phyloP scores from a whole-genome alignment of 1,139 yeast species.

The Geotrichum klebahnii region DNA sequence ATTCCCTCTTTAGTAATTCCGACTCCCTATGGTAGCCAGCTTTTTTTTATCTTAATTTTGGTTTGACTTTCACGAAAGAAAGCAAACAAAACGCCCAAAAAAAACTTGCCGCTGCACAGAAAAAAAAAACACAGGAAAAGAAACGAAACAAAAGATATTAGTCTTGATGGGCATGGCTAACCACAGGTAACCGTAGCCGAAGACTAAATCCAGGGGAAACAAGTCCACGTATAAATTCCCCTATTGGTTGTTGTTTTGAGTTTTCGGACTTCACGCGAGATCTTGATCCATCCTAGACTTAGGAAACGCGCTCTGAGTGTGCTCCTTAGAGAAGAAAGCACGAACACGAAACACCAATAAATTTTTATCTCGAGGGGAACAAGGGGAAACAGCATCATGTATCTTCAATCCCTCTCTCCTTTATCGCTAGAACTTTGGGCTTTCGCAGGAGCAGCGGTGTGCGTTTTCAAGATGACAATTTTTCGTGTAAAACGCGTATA shows the following conservation, averaged over 20 bases:
- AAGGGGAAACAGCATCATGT: not conserved
- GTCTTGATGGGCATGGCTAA: not conserved
- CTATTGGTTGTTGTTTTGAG: slow-evolving; percentile 9
- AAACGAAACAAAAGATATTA: not conserved
- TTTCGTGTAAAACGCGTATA: no score
- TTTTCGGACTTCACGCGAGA: not conserved
- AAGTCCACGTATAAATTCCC: not conserved
- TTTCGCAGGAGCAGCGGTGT: slow-evolving; percentile 9
- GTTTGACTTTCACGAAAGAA: not conserved
- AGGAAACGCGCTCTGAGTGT: not conserved
- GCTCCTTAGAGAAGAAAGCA: slow-evolving; percentile 3
- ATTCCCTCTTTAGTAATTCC: slow-evolving; percentile 8
- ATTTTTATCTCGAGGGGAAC: not conserved
- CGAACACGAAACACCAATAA: not conserved
- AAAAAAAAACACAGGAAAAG: slow-evolving; percentile 1
- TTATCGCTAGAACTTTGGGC: not conserved
- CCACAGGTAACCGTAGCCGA: slow-evolving; percentile 4
- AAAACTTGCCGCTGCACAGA: slow-evolving; percentile 12
- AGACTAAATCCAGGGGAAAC: slow-evolving; percentile 1
- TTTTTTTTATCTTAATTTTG: slow-evolving; percentile 3
- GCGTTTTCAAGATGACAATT: not conserved
- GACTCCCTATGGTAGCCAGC: slow-evolving; percentile 10
- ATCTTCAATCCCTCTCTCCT: not conserved
- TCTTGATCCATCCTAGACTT: not conserved
- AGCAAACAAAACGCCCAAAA: slow-evolving; percentile 4